phyloP scores from a whole-genome alignment of 345 rosid genomes.

The Fremontodendron californicum region DNA sequence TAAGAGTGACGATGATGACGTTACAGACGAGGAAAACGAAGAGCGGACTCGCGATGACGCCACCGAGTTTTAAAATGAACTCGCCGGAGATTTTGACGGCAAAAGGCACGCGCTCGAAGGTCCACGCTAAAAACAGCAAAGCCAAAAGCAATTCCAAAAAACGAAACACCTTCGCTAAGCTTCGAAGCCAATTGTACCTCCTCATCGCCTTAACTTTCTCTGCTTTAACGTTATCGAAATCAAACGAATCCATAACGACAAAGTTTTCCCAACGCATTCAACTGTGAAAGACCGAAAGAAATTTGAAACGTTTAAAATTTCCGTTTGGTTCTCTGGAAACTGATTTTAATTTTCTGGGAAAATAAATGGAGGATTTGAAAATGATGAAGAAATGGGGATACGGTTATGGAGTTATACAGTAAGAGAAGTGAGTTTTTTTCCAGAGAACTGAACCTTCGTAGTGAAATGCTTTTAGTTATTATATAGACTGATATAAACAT shows the following conservation, averaged over 20 bases:
- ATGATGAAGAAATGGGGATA: background rate
- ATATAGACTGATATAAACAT: no score
- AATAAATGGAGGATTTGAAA: background rate
- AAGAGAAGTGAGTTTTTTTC: background rate
- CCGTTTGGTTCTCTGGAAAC: background rate
- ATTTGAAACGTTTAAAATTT: background rate
- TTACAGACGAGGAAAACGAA: conserved; percentile 64
- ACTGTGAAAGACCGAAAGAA: background rate
- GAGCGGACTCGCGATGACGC: conserved; percentile 43
- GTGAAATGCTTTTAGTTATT: background rate
- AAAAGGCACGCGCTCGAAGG: conserved; percentile 48
- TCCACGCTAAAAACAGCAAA: conserved; percentile 43
- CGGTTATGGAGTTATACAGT: background rate
- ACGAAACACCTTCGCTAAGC: conserved; percentile 40
- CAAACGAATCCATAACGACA: conserved; percentile 27
- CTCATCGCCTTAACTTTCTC: conserved; percentile 38
- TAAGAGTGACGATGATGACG: conserved; percentile 47
- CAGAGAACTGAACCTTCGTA: background rate
- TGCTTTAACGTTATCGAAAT: conserved; percentile 40
- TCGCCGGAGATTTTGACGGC: conserved; percentile 38
- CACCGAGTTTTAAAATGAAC: conserved; percentile 36
- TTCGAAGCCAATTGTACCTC: conserved; percentile 36
- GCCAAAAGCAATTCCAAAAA: conserved; percentile 44
- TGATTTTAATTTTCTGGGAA: background rate
- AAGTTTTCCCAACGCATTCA: background rate